A percentile compares a stretch with the other conserved stretches of the same genome.
Conservation (phyloP, 73 alveolate species). For the Breviolum minutum region DNA sequence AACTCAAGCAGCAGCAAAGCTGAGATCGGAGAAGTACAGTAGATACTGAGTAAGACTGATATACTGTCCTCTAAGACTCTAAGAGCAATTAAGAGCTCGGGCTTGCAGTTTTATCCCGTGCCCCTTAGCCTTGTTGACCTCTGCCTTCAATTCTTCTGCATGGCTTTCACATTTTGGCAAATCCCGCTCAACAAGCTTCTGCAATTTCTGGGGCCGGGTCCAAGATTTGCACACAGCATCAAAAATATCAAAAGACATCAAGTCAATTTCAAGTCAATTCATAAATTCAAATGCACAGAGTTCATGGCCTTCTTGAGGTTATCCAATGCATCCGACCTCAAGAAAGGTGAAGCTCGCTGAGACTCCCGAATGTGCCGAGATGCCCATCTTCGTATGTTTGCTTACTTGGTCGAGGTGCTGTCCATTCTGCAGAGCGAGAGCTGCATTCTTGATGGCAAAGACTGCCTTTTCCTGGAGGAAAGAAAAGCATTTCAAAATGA, state of each 20-base stretch:
- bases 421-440: conserved; percentile 59
- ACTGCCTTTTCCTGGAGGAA: conserved; percentile 61
- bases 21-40: too few species aligned
- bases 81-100: neutral
- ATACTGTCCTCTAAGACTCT: neutral
- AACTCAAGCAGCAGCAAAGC: neutral
- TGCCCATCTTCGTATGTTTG: neutral
- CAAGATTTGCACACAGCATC: neutral
- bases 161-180: conserved; percentile 77
- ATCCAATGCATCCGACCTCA: conserved; percentile 80
- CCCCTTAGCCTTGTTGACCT: conserved; percentile 18
- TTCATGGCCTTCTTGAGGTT: conserved; percentile 35
- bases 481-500: neutral
- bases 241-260: neutral
- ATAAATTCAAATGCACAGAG: neutral
- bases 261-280: neutral
- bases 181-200: conserved; percentile 72
- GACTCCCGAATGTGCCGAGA: neutral
- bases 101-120: neutral
- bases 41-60: too few species aligned
- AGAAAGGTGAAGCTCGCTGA: too few species aligned
- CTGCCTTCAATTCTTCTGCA: conserved; percentile 11
- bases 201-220: conserved; percentile 31
- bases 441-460: conserved; percentile 40
- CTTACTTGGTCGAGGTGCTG: conserved; percentile 18